Conservation (phyloP, 1,284 basidiomycete genomes). For the Apiotrichum veenhuisii region DNA sequence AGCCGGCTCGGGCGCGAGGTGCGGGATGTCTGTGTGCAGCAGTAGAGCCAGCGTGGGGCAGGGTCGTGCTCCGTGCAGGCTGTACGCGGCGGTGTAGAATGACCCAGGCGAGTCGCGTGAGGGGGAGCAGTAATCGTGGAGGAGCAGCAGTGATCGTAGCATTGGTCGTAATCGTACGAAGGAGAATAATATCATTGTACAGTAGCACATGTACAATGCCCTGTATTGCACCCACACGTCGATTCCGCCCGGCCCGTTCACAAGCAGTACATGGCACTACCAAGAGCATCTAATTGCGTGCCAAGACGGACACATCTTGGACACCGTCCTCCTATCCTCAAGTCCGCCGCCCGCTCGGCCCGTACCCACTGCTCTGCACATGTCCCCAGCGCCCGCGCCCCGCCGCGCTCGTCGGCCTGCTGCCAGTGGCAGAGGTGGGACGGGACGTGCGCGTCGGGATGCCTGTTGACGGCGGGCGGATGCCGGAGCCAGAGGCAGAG, state of each 20-base stretch:
- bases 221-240: no score
- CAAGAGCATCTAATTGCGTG: no score
- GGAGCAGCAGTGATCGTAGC: no score
- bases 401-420: conserved; percentile 8
- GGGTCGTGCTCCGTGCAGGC: no score
- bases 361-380: conserved; percentile 48
- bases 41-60: no score
- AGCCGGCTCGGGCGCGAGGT: conserved; percentile 37
- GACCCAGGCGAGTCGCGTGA: no score
- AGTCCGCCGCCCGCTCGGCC: conserved; percentile 21
- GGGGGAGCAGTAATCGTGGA: no score
- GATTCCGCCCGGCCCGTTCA: no score
- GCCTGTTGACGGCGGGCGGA: conserved; percentile 1
- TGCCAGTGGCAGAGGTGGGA: background rate
- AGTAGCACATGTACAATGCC: background rate
- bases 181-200: background rate
- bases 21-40: conserved; percentile 38
- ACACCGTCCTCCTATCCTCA: no score
- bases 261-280: no score
- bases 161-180: background rate
- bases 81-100: no score
- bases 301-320: no score
- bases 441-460: conserved; percentile 6
- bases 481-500: background rate
- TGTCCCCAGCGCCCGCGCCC: conserved; percentile 36